Evolutionary conservation across 345 rosid genomes (phyloP), one percentile per base, ranked within the genome.

Genomic region (Conringia planisiliqua): DNA sequence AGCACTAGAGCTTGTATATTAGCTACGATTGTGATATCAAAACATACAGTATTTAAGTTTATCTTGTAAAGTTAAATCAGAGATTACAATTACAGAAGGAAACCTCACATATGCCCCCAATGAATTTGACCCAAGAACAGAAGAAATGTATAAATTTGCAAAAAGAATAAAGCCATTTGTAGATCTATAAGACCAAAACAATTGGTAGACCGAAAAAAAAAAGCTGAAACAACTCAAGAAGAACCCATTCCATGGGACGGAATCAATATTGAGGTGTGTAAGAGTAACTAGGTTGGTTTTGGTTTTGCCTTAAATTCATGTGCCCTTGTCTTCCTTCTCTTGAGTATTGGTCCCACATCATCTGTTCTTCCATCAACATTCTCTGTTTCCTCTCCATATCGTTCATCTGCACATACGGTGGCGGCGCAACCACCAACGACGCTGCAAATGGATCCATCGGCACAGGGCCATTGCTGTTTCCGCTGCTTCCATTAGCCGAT

Each of bases 321-420:
- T 88, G 86, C 24, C 87, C 88, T 77, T 84, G 88, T 85, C 81
- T 84, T 66, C 90, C 92, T 18, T 84, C 85, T 72, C 67, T 82
- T 0, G 85, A 79, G 67, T 86, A 88, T 48, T 88, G 89, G 42
- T 85, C 83, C 96, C 92, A 90, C 78, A 85, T 80, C 73, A 77
- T 46, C 68, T 86, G 93, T 78, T 90, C 96, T 71, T 85, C 90
- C 80, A 80, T 81, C 74, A 90, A 73, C 71, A 85, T 44, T 33
- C 78, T 80, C 74, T 88, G 93, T 77, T 90, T 88, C 81, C 84
- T 86, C 80, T 88, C 93, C 91, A 90, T 85, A 46, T 88, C 93
- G 4, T 84, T 81, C 89, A 88, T 88, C 32, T 90, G 92, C 66
- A 88, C 92, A 43, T 83, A 88, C 0, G 92, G 36, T 13, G 96